phyloP scores from a whole-genome alignment of 1,139 yeast species.

The Candida glucosophila region DNA sequence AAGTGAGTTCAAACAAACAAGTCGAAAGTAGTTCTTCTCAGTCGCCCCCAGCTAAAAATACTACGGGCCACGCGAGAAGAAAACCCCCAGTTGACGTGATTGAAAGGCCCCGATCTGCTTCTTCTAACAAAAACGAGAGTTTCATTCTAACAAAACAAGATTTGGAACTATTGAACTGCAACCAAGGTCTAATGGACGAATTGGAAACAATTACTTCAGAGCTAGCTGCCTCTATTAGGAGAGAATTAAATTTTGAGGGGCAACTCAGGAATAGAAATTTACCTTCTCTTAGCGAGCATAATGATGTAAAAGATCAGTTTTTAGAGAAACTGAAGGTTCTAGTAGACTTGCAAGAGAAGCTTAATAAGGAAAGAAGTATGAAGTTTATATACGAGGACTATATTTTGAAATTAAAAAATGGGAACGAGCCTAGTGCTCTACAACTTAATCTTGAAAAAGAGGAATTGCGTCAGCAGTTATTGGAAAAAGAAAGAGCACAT shows the following conservation, averaged over 20 bases:
- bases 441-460: conserved; percentile 52
- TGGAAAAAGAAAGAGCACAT: conserved; percentile 31
- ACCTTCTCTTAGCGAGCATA: conserved; percentile 4
- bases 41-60: too few relatives aligned
- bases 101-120: too few relatives aligned
- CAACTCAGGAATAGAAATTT: conserved; percentile 18
- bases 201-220: conserved; percentile 62
- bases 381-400: conserved; percentile 67
- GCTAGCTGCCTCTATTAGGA: conserved; percentile 58
- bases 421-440: conserved; percentile 44
- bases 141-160: conserved; percentile 48
- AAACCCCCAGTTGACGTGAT: conserved; percentile 1
- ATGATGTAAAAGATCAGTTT: conserved; percentile 19
- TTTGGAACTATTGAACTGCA: conserved; percentile 52
- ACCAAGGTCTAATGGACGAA: conserved; percentile 50
- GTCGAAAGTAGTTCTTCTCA: too few relatives aligned
- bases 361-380: conserved; percentile 57
- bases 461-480: conserved; percentile 38
- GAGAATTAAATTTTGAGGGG: conserved; percentile 54
- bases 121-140: not conserved
- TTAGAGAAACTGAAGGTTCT: conserved; percentile 39
- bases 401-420: conserved; percentile 46
- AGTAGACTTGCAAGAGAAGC: conserved; percentile 44
- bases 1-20: conserved; percentile 1
- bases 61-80: too few relatives aligned